These are phyloP conservation scores for Metschnikowia proteae DNA, from an alignment of 805 yeast genomes.

Conservation along the genomic window DNA sequence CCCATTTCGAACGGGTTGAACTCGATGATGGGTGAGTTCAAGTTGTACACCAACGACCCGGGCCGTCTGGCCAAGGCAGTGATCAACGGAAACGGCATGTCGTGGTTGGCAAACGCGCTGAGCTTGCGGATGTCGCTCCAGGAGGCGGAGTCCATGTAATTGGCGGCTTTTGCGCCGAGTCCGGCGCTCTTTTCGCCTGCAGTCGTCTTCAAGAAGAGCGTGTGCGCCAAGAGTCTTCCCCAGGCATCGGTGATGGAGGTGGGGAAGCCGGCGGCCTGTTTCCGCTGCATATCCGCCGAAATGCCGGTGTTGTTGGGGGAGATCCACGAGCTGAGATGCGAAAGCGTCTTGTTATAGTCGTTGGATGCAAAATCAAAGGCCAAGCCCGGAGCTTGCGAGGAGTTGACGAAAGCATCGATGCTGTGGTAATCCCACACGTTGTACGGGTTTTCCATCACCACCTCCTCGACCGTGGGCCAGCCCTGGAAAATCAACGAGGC, in stretches of 20 bases:
- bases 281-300: conserved; percentile 46
- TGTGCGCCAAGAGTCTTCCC: conserved; percentile 74
- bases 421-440: conserved; percentile 36
- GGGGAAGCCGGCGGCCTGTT: conserved; percentile 57
- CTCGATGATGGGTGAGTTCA: conserved; percentile 38
- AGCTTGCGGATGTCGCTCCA: conserved; percentile 34
- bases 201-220: conserved; percentile 42
- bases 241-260: conserved; percentile 72
- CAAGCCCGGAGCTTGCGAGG: conserved; percentile 11
- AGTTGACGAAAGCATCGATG: conserved; percentile 28
- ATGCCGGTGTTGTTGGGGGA: conserved; percentile 42
- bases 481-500: conserved; percentile 66
- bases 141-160: conserved; percentile 24
- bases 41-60: conserved; percentile 25
- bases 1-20: conserved; percentile 43
- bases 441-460: conserved; percentile 34
- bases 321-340: conserved; percentile 31
- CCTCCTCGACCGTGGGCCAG: conserved; percentile 66
- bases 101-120: conserved; percentile 28
- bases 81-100: conserved; percentile 41
- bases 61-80: conserved; percentile 37
- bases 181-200: not conserved
- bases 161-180: conserved; percentile 13
- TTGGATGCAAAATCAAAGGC: conserved; percentile 20
- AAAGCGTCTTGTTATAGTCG: conserved; percentile 24